Conservation (phyloP, 345 rosid species). For the Heritiera fomes region DNA sequence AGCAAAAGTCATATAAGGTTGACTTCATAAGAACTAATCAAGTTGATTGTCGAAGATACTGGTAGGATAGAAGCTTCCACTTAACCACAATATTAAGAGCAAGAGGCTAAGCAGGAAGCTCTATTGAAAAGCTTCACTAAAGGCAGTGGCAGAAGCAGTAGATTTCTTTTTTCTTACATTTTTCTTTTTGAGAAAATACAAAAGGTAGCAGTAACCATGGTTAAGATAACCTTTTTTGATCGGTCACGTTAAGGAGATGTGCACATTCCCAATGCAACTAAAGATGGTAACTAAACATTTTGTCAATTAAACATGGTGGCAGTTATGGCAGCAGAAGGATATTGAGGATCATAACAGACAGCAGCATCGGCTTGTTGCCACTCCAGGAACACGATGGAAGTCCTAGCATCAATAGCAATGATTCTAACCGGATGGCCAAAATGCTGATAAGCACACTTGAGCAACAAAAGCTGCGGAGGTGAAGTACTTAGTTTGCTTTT, state of each 20-base stretch:
- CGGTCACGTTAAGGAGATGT: background rate
- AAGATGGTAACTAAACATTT: background rate
- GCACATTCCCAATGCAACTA: background rate
- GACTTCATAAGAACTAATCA: background rate
- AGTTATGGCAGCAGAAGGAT: background rate
- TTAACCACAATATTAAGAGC: background rate
- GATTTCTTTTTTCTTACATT: background rate
- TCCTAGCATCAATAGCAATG: conserved; percentile 4
- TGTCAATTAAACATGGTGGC: background rate
- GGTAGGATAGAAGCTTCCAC: background rate
- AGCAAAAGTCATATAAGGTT: conserved; percentile 2
- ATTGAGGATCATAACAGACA: background rate
- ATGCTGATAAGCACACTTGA: background rate
- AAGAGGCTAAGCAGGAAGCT: background rate
- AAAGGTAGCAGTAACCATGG: conserved; percentile 10
- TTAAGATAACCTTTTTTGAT: conserved; percentile 16
- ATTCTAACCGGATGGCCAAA: background rate
- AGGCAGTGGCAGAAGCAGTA: background rate
- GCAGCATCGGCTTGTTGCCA: conserved; percentile 1
- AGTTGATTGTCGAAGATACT: background rate
- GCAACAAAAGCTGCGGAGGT: background rate
- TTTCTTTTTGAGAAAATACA: conserved; percentile 25
- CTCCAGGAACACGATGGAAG: background rate
- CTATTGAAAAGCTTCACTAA: conserved; percentile 36
- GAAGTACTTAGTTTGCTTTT: background rate